phyloP scores from a whole-genome alignment of 495 filamentous ascomycete genomes.

The Xylaria bambusicola region DNA sequence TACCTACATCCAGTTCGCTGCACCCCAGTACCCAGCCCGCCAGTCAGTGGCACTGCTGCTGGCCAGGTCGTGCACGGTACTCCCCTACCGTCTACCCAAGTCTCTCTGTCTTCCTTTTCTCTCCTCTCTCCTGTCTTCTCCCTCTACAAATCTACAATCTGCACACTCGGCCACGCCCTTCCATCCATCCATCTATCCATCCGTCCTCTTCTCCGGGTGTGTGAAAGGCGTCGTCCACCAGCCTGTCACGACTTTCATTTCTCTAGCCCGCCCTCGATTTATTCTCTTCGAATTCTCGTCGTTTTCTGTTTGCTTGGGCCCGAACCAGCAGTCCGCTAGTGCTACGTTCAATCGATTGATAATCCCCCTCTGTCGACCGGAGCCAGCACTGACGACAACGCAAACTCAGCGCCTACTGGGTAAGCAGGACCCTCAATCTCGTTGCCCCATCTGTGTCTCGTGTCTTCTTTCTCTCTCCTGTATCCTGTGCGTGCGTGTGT shows the following conservation, averaged over 20 bases:
- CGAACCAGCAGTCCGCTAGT: conserved; percentile 4
- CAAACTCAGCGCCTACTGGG: conserved; percentile 4
- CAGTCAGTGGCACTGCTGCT: too few relatives aligned
- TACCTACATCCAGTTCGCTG: too few relatives aligned
- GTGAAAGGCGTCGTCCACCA: conserved; percentile 11
- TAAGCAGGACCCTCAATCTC: conserved; percentile 10
- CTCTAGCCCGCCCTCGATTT: not conserved
- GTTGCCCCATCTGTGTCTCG: too few relatives aligned
- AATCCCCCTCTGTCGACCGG: not conserved
- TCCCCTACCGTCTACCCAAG: not conserved
- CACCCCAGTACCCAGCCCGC: too few relatives aligned
- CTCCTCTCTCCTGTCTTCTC: conserved; percentile 13
- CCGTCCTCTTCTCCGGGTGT: conserved; percentile 7
- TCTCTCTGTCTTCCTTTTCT: not conserved
- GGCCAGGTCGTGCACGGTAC: too few relatives aligned
- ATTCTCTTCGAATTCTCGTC: not conserved
- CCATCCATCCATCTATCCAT: conserved; percentile 2
- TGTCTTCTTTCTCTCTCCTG: too few relatives aligned
- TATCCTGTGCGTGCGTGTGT: too few relatives aligned
- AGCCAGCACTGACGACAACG: not conserved
- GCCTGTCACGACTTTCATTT: conserved; percentile 12
- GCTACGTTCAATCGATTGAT: not conserved
- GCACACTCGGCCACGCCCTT: not conserved
- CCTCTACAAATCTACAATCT: conserved; percentile 10
- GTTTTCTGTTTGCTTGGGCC: too few relatives aligned